Percentiles rank a stretch among this genome's conserved stretches.
These are phyloP conservation scores for Aegilops tauschii DNA, from an alignment of 176 grass and related monocot species.

Conservation along the genomic window DNA sequence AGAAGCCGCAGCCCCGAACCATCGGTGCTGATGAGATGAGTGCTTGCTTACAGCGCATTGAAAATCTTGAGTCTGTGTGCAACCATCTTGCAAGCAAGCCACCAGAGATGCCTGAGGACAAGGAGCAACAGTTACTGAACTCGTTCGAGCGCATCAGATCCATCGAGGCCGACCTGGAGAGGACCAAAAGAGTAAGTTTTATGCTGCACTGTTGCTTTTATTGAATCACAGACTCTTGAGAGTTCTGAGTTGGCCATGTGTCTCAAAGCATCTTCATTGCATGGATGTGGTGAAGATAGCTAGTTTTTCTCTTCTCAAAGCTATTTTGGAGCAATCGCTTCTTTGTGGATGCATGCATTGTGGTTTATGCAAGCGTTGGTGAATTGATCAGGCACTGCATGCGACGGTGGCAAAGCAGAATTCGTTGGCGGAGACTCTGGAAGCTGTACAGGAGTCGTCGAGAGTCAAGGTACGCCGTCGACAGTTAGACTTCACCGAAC, in stretches of 20 bases:
- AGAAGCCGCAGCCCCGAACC: conserved; percentile 11
- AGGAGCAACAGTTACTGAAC: conserved; percentile 58
- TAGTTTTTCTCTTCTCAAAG: too few relatives aligned
- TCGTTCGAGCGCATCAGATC: conserved; percentile 88
- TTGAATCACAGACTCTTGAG: not conserved
- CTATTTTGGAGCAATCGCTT: not conserved
- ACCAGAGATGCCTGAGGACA: conserved; percentile 66
- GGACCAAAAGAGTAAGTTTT: conserved; percentile 62
- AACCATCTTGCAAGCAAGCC: conserved; percentile 67
- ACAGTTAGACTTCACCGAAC: not conserved
- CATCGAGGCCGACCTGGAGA: conserved; percentile 82
- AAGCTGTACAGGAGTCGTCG: conserved; percentile 65
- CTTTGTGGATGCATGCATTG: not conserved
- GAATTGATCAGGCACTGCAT: conserved; percentile 43
- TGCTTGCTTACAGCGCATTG: conserved; percentile 62
- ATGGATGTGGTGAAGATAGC: too few relatives aligned
- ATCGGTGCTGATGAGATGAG: conserved; percentile 33
- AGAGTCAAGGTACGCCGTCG: conserved; percentile 54
- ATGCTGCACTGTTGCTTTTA: too few relatives aligned
- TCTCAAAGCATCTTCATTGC: too few relatives aligned
- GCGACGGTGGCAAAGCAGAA: conserved; percentile 54
- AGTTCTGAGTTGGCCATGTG: not conserved
- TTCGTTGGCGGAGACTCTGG: conserved; percentile 58
- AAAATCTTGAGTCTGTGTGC: conserved; percentile 65
- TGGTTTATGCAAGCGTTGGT: not conserved